Evolutionary conservation across 495 filamentous ascomycete genomes (phyloP), one percentile per base, ranked within the genome.

Genomic region (Talaromyces nanjingensis): DNA sequence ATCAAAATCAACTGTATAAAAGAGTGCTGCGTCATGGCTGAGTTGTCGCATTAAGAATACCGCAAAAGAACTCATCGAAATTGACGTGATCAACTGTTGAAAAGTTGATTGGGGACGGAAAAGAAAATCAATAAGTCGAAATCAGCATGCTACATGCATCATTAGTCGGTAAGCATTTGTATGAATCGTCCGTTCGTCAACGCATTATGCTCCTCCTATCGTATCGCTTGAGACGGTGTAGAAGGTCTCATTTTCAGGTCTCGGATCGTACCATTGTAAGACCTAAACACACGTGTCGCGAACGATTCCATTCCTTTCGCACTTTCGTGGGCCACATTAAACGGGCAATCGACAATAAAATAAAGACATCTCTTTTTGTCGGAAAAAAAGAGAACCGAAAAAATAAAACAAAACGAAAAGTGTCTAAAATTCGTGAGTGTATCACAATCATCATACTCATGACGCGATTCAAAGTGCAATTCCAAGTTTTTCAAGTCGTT

Each of bases 1-100:
- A 66, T 49, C 29, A 56, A 29, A 25, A 59, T 29, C 31, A 65
- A 52, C 47, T 64, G 55, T 63, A 64, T 64, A 27, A 27, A 34
- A 12, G 16, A 33, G 16, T 25, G 31, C 29, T 37, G 27, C 56
- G 37, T 59, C 31, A 33, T 33, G 24, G 14, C 56, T 20, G 52
- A 55, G 18, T 27, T 55, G 45, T 55, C 52, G 52, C 52, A 55
- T 55, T 25, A 29, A 55, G 14, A 55, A 55, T 14, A 55, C 18
- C 45, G 45, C 45, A 49, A 22, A 49, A 20, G 1, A 9, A 49
- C 45, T 49, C 16, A 20, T 47, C 42, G 16, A 18, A 16, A 47
- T 20, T 47, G 42, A 47, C n/a, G 42, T 47, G 34, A 49, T 49
- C 45, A 18, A 20, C 45, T 8, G 22, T 14, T 24, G 27, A 56